Percentiles rank a stretch among this genome's conserved stretches.
Conservation (phyloP, 106 monocot species). For the Gastrodia elata region DNA sequence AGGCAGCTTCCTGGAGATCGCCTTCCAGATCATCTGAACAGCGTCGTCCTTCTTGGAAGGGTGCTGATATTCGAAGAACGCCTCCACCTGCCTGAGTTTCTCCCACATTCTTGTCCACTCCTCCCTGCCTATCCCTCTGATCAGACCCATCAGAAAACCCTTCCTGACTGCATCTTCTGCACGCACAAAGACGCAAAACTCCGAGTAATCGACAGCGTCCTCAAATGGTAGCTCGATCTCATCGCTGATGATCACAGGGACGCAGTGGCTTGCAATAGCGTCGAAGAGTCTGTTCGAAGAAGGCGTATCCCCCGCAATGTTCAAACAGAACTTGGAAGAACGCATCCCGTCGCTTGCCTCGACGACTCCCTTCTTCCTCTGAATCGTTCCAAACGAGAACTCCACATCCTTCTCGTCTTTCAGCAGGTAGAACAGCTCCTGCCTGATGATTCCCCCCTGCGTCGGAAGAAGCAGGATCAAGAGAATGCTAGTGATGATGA, state of each 20-base stretch:
- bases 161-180: constrained; percentile 25
- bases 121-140: constrained; percentile 22
- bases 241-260: constrained; percentile 36
- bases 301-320: constrained; percentile 52
- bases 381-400: constrained; percentile 38
- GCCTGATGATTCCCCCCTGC: constrained; percentile 41
- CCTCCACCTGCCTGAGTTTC: constrained; percentile 25
- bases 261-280: constrained; percentile 35
- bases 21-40: constrained; percentile 45
- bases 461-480: no score
- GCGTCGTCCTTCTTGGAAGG: constrained; percentile 36
- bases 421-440: constrained; percentile 45
- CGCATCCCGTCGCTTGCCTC: constrained; percentile 44
- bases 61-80: constrained; percentile 18
- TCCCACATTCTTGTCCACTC: constrained; percentile 37
- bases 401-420: constrained; percentile 45
- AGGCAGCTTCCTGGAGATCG: constrained; percentile 34
- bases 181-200: constrained; percentile 35
- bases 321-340: constrained; percentile 47
- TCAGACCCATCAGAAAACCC: constrained; percentile 24
- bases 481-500: no score
- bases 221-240: constrained; percentile 45
- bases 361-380: constrained; percentile 23
- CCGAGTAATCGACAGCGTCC: constrained; percentile 29
- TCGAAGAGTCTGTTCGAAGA: constrained; percentile 47